Evolutionary conservation across 306 rosid species (phyloP).

Genomic region (Cicer chorassanicum): DNA sequence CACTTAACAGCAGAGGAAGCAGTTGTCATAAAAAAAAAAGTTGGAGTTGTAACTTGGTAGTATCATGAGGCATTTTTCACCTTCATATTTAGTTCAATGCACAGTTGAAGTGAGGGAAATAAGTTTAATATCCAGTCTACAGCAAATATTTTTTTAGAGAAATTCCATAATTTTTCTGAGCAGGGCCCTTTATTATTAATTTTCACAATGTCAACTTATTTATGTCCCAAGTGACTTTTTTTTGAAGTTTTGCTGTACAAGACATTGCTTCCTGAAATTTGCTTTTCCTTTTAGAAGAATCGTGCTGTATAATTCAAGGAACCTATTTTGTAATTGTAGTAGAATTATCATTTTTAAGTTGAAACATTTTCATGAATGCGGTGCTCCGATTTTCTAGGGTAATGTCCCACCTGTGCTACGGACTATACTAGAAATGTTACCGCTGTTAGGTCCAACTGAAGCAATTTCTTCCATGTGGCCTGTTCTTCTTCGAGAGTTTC

Average conservation of each 20-base stretch:
- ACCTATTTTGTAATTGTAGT: slow-evolving; percentile 21
- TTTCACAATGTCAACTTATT: background rate
- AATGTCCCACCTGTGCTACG: slow-evolving; percentile 86
- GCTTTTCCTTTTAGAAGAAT: slow-evolving; percentile 25
- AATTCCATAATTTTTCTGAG: slow-evolving; percentile 5
- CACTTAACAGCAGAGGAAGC: slow-evolving; percentile 4
- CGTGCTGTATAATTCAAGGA: slow-evolving; percentile 17
- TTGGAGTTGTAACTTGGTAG: slow-evolving; percentile 26
- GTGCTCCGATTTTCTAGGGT: slow-evolving; percentile 61
- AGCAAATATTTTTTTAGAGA: background rate
- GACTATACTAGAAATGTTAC: slow-evolving; percentile 79
- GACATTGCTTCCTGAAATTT: slow-evolving; percentile 30
- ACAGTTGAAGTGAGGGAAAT: slow-evolving; percentile 17
- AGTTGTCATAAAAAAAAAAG: background rate
- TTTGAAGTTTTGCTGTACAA: slow-evolving; percentile 8
- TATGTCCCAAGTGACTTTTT: slow-evolving; percentile 19
- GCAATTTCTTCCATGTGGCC: slow-evolving; percentile 87
- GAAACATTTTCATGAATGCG: slow-evolving; percentile 25
- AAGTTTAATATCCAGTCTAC: background rate
- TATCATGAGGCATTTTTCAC: slow-evolving; percentile 10
- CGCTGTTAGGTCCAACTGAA: slow-evolving; percentile 75
- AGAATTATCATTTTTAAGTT: slow-evolving; percentile 22
- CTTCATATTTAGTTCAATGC: slow-evolving; percentile 38
- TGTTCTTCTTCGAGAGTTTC: slow-evolving; percentile 73
- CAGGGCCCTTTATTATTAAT: background rate